Evolutionary conservation across 805 yeast genomes (phyloP), one percentile per base, ranked within the genome.

Genomic region (Candida ovalis): DNA sequence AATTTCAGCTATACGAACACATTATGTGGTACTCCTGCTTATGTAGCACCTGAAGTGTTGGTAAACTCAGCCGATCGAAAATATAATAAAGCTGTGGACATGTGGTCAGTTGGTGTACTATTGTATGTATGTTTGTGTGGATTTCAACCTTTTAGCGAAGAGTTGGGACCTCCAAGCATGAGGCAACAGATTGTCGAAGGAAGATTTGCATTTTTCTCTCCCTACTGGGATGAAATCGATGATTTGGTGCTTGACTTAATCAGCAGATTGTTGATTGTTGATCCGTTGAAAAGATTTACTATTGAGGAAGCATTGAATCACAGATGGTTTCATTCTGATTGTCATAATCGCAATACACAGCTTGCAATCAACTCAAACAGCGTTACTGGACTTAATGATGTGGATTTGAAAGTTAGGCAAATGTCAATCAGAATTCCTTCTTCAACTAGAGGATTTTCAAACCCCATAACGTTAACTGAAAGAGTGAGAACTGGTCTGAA

Each of bases 71-170:
- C 74, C 1, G 68, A 71, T 36, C 64, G 84, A 28, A 72, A 75
- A 54, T 87, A 87, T 57, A 76, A 86, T 30, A 83, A 85, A 32
- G 79, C 84, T 40, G 89, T 84, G 12, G 95, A 87, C 63, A 66
- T 87, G 63, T 87, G 95, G 95, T 85, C 88, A 60, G 77, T 86
- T 8, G 95, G 94, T 3, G 92, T 86, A 1, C 71, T 87, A 41
- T 63, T 86, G 15, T 87, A 87, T 52, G 90, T 86, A 2, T 85
- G 94, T 61, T 69, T 87, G 17, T 86, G 89, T 62, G 95, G 95
- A 0, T 87, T 87, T 55, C 94, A 92, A 4, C 95, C 95, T 0
- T 87, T 87, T 60, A 83, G 89, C 58, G 94, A 86, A 40, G 92
- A 87, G 51, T 62, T 86, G 47, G 91, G 84, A 0, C 94, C 94